Conservation (phyloP, 257 asterid species). For the Perilla frutescens region DNA sequence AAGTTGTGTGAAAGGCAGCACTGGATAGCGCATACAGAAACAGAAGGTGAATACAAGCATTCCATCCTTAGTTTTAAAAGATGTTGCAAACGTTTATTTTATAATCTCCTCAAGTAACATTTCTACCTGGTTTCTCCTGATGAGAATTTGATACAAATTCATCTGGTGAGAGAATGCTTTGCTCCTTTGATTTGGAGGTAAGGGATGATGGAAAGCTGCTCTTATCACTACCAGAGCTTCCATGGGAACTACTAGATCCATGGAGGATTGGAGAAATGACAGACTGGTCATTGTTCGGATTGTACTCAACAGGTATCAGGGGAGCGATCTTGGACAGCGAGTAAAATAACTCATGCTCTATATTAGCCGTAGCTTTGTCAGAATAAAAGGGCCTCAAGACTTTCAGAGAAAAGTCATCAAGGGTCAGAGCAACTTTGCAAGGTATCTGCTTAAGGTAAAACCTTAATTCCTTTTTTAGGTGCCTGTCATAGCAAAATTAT, state of each 20-base stretch:
- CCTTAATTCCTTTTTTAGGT: conserved; percentile 62
- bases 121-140: conserved; percentile 55
- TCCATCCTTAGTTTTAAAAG: neutral
- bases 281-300: conserved; percentile 38
- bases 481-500: conserved; percentile 48
- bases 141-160: conserved; percentile 36
- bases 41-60: neutral
- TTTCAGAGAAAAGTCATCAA: conserved; percentile 53
- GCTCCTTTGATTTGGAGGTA: conserved; percentile 41
- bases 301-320: conserved; percentile 30
- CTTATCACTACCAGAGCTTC: conserved; percentile 45
- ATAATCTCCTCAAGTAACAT: neutral
- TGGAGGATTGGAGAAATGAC: conserved; percentile 39
- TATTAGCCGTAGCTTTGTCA: conserved; percentile 35
- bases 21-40: neutral
- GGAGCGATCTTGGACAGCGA: conserved; percentile 58
- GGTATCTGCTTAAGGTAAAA: conserved; percentile 70
- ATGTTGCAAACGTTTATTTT: too few relatives aligned
- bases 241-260: conserved; percentile 45
- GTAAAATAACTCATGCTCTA: conserved; percentile 53
- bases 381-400: conserved; percentile 53
- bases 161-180: conserved; percentile 41
- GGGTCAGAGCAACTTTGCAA: conserved; percentile 67
- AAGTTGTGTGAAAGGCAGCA: neutral
- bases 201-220: conserved; percentile 28